Base-by-base conservation (phyloP, 495 filamentous ascomycete species). In the Penicillium dipodomyicola region DNA sequence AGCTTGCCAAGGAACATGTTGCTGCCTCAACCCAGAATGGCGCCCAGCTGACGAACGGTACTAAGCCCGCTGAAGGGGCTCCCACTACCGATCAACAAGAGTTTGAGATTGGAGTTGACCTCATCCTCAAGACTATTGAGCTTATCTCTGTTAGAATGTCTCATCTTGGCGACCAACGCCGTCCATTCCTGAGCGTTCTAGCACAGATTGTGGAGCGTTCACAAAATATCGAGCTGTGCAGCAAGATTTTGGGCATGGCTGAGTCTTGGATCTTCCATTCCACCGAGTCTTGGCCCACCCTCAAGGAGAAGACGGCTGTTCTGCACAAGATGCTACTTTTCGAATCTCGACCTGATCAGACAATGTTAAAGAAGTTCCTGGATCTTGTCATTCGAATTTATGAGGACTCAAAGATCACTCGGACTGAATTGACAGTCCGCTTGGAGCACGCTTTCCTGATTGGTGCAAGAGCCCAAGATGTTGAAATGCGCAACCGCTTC, bases 371-470 rank as follows among this genome's bases (percentile, higher is more conserved):
- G 62, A 90, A 90, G 66, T 99, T 97, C 78, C 80, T 99, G 39
- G 88, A 99, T 47, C 82, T 99, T 39, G 92, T 99, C 19, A 96
- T 97, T 59, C 84, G 92, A 40, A 96, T 99, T 37, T 99, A 99
- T 63, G 95, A 99, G 60, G 92, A 97, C 64, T 88, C 89, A 0
- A 95, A 92, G 72, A 93, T 99, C 62, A 91, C 91, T 1, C 82
- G 93, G 46, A 96, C 95, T 0, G 95, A 99, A 71, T 79, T 99
- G 45, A 97, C 95, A 0, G 95, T 99, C 6, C 83, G 95, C 20
- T 84, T 99, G 77, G 95, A 99, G 73, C 92, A 96, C 69, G 94
- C 95, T 14, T 99, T 99, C 80, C 78, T 99, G 60, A 92, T 99
- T 50, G 95, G 95, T 35, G 93, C 92, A 2, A 77, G 95, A 69